These are phyloP conservation scores for Didymella segeticola DNA, from an alignment of 2,329 filamentous ascomycete genomes.

Conservation along the genomic window DNA sequence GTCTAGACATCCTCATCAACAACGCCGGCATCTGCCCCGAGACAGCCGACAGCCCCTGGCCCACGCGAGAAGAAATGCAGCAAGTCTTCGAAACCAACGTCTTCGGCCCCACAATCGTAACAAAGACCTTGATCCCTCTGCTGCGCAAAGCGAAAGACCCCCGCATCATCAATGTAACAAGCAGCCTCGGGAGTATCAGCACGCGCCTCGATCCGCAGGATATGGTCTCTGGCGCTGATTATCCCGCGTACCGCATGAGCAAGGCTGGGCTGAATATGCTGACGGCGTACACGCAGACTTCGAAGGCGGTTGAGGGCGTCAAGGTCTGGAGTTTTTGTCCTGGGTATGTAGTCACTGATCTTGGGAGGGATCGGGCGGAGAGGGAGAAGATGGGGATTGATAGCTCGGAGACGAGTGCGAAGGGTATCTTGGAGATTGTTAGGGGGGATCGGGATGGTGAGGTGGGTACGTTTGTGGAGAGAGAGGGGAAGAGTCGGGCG, in stretches of 20 bases:
- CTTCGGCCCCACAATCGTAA: background rate
- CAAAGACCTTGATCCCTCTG: constrained; percentile 10
- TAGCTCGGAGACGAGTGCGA: constrained; percentile 40
- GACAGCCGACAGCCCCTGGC: background rate
- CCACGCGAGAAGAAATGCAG: background rate
- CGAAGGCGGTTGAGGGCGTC: constrained; percentile 23
- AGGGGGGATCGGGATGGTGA: constrained; percentile 39
- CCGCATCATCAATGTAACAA: background rate
- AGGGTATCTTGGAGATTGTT: constrained; percentile 40
- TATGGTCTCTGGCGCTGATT: background rate
- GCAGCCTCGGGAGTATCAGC: background rate
- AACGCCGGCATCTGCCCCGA: constrained; percentile 70
- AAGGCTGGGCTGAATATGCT: constrained; percentile 40
- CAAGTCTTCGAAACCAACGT: background rate
- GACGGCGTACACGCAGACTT: constrained; percentile 50
- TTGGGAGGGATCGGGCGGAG: constrained; percentile 27
- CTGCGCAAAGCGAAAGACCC: background rate
- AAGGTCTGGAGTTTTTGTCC: constrained; percentile 42
- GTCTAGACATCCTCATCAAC: constrained; percentile 82
- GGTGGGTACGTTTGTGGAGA: constrained; percentile 31
- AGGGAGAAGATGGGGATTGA: constrained; percentile 24
- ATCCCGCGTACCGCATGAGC: constrained; percentile 18
- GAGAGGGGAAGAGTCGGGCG: constrained; percentile 21
- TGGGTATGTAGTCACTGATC: constrained; percentile 38
- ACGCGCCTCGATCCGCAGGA: constrained; percentile 10